Conservation (phyloP, 345 rosid species). For the Aquilaria sinensis region DNA sequence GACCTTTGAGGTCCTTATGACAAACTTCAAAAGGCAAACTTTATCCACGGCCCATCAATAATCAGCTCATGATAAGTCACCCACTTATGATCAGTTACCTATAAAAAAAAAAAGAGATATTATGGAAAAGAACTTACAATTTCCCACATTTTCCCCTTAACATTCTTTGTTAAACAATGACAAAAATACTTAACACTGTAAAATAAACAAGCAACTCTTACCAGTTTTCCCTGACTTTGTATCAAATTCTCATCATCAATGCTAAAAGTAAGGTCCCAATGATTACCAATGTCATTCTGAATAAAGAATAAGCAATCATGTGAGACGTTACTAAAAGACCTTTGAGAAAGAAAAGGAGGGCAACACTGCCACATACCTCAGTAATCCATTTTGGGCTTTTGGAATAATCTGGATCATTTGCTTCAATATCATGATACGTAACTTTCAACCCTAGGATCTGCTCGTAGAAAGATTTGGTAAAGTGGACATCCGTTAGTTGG, state of each 20-base stretch:
- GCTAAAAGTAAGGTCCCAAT: conserved; percentile 82
- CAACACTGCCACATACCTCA: conserved; percentile 44
- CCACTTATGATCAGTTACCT: conserved; percentile 20
- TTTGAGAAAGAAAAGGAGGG: neutral
- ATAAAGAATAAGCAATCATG: conserved; percentile 12
- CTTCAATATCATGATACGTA: conserved; percentile 94
- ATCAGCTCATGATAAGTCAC: conserved; percentile 91
- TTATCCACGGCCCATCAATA: conserved; percentile 87
- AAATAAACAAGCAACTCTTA: conserved; percentile 14
- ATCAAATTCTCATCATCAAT: conserved; percentile 91
- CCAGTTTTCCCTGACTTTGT: conserved; percentile 73
- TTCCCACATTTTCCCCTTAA: too few species aligned
- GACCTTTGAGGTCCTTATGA: conserved; percentile 97
- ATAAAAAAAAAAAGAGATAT: too few species aligned
- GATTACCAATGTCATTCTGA: conserved; percentile 88
- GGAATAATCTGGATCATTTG: conserved; percentile 89
- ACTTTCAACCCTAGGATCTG: conserved; percentile 89
- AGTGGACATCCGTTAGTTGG: conserved; percentile 92
- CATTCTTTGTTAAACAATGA: neutral
- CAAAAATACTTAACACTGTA: neutral
- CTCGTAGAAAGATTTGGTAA: conserved; percentile 96
- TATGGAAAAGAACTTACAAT: conserved; percentile 1
- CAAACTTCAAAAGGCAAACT: conserved; percentile 92
- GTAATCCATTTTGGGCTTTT: conserved; percentile 94
- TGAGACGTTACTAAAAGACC: neutral